Conservation (phyloP, 345 rosid genomes). For the Syzygium oleosum region DNA sequence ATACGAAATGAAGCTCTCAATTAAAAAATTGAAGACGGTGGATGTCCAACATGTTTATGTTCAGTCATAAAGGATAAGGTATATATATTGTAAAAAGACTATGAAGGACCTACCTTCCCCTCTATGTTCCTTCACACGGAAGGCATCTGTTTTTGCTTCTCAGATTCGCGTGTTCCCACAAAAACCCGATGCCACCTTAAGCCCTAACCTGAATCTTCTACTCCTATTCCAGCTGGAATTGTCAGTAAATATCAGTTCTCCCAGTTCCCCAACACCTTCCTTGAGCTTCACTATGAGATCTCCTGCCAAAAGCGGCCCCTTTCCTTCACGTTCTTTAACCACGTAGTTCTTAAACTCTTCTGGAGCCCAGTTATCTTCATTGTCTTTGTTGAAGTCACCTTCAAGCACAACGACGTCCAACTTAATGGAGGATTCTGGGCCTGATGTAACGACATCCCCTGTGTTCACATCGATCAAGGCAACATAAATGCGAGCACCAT, state of each 20-base stretch:
- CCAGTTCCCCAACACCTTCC: neutral
- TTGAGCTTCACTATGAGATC: conserved; percentile 22
- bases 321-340: conserved; percentile 28
- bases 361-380: conserved; percentile 15
- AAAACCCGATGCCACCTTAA: neutral
- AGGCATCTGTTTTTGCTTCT: neutral
- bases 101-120: neutral
- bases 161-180: neutral
- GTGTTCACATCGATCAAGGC: conserved; percentile 21
- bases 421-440: conserved; percentile 24
- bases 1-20: neutral
- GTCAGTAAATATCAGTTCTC: neutral
- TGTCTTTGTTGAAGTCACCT: conserved; percentile 29
- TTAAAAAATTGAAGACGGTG: neutral
- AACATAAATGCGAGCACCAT: conserved; percentile 11
- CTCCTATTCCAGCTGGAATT: neutral
- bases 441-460: conserved; percentile 16
- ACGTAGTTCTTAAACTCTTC: conserved; percentile 25
- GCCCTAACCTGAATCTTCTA: neutral
- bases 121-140: neutral
- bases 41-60: neutral
- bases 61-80: neutral
- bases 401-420: conserved; percentile 28
- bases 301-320: conserved; percentile 26
- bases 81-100: neutral